A percentile compares a stretch with the other conserved stretches of the same genome.
These are phyloP conservation scores for Pythium scleroteichum DNA, from an alignment of 352 stramenopile genomes.

Conservation along the genomic window DNA sequence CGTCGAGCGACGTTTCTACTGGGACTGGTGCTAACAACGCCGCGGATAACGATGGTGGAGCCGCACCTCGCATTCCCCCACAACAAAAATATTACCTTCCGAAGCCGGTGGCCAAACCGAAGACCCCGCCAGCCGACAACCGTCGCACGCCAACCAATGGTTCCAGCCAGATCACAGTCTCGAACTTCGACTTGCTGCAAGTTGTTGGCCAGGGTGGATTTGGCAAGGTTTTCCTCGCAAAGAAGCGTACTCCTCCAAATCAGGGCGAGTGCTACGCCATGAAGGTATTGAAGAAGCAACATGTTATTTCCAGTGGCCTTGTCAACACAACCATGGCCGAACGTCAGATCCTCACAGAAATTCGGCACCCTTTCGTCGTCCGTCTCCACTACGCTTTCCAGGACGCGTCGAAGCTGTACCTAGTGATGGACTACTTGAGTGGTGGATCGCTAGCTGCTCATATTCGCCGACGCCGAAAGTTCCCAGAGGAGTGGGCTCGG, in stretches of 20 bases:
- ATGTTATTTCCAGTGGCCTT: conserved; percentile 89
- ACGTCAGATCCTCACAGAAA: conserved; percentile 91
- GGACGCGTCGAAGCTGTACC: conserved; percentile 90
- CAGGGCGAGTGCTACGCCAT: conserved; percentile 97
- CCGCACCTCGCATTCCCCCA: conserved; percentile 35
- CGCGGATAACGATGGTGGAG: conserved; percentile 2
- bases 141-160: conserved; percentile 20
- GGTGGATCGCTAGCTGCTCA: conserved; percentile 90
- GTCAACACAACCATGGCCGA: conserved; percentile 95
- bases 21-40: conserved; percentile 22
- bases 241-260: conserved; percentile 89
- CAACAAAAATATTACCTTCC: conserved; percentile 84
- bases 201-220: conserved; percentile 97
- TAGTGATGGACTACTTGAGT: conserved; percentile 93
- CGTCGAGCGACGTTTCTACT: conserved; percentile 71
- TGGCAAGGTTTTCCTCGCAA: conserved; percentile 97
- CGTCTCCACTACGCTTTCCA: conserved; percentile 96
- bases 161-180: conserved; percentile 68
- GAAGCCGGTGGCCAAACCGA: conserved; percentile 58
- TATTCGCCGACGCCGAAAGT: conserved; percentile 85
- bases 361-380: conserved; percentile 93
- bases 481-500: conserved; percentile 87
- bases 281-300: conserved; percentile 96
- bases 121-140: conserved; percentile 19
- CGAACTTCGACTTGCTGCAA: conserved; percentile 95